Percentiles rank a stretch among this genome's conserved stretches.
phyloP scores from a whole-genome alignment of 2,329 filamentous ascomycete species.

The Chaetomiaceae sp. region DNA sequence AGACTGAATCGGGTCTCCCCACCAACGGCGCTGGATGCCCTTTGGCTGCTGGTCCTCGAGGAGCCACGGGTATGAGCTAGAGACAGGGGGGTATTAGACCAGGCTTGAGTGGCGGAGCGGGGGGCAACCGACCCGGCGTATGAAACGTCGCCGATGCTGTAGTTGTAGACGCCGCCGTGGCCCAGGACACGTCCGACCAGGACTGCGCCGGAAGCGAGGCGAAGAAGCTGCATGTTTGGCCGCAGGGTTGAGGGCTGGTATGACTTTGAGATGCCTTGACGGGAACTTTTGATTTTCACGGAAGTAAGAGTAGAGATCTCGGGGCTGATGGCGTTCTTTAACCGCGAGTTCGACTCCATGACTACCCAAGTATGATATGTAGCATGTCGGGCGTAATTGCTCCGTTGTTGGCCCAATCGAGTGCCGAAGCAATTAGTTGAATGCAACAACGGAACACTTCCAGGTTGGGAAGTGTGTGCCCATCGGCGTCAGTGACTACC shows the following conservation, averaged over 20 bases:
- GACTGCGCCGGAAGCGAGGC: neutral
- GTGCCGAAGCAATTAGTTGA: too few species aligned
- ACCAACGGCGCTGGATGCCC: conserved; percentile 10
- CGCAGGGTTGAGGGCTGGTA: neutral
- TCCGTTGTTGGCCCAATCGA: too few species aligned
- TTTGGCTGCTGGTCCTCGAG: neutral
- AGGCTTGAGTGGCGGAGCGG: too few species aligned
- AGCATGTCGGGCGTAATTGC: too few species aligned
- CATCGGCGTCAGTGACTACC: too few species aligned
- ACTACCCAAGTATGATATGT: too few species aligned
- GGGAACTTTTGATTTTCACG: neutral
- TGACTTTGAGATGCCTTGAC: neutral
- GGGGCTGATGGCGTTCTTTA: too few species aligned
- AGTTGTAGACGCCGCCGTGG: conserved; percentile 11
- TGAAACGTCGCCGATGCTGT: conserved; percentile 6
- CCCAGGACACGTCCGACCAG: neutral
- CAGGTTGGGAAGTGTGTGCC: too few species aligned
- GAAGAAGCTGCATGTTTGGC: neutral
- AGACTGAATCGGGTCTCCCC: conserved; percentile 3
- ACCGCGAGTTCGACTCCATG: too few species aligned
- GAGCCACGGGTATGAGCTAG: neutral
- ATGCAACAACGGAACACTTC: too few species aligned
- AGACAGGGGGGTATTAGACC: neutral
- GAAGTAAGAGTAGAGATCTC: neutral
- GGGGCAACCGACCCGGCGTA: conserved; percentile 1